These are phyloP conservation scores for Entamoeba histolytica DNA, from an alignment of 208 protist genomes.

Conservation along the genomic window DNA sequence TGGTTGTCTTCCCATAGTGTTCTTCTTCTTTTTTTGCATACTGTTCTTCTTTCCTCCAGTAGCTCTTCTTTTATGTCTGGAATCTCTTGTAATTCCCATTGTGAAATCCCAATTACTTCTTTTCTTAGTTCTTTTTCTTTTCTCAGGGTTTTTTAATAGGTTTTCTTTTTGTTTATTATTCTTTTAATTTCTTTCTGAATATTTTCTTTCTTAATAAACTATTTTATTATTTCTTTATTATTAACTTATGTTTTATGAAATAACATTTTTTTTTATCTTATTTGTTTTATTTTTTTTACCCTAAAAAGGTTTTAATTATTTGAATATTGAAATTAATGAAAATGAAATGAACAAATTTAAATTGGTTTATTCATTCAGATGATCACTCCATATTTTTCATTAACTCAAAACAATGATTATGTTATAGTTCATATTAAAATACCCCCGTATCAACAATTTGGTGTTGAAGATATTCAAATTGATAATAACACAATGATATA, in stretches of 20 bases:
- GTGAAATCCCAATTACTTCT: background rate
- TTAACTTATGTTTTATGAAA: no score
- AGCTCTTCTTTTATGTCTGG: constrained; percentile 80
- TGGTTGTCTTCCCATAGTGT: constrained; percentile 76
- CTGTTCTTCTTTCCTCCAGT: constrained; percentile 76
- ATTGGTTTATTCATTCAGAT: background rate
- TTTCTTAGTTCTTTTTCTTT: no score
- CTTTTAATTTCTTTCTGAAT: no score
- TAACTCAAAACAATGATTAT: background rate
- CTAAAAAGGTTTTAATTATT: no score
- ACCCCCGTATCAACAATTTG: background rate
- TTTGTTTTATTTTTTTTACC: no score
- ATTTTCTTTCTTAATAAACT: no score
- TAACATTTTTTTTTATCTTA: no score
- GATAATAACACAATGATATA: background rate
- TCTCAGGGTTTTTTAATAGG: no score
- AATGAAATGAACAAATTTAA: no score
- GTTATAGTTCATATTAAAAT: background rate
- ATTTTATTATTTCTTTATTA: no score
- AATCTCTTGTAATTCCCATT: constrained; percentile 83
- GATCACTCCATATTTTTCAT: background rate
- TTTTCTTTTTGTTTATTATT: no score
- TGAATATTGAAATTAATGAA: no score
- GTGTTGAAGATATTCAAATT: background rate
- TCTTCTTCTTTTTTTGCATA: constrained; percentile 74